Evolutionary conservation across 225 moss, liverwort and hornwort genomes (phyloP), one percentile per base, ranked within the genome.

Genomic region (Pleurozium schreberi): DNA sequence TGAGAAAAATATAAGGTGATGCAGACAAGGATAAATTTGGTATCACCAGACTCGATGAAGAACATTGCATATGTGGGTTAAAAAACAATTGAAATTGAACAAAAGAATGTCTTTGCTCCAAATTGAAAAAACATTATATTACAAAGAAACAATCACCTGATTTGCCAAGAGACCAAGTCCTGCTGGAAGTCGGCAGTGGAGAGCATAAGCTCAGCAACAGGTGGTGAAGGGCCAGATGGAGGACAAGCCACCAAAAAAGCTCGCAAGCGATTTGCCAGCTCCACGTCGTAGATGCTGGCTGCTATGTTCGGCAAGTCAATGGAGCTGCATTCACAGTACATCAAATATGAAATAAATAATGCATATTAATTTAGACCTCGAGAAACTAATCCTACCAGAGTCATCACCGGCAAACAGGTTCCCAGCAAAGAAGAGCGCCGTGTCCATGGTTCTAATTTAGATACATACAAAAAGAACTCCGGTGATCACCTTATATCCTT

Each of bases 171-270:
- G 81, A 92, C 69, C 81, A 98, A 70, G 82, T 97, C 96, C 87
- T 95, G 94, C 90, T 97, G 98, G 75, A 98, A 96, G 88, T 98
- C 98, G 73, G 97, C 98, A 74, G 97, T 97, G 14, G 96, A 94
- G 42, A 98, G 91, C 95, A 98, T 96, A 80, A 98, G 93, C 66
- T 98, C 98, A n/a, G 98, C 96, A 71, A 98, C 98, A 75, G 97
- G 95, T 43, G 93, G 89, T 31, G 97, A 93, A 49, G 98, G 98
- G 49, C 95, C 91, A 62, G 96, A 88, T 45, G 98, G 98, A 47
- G 98, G 98, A 73, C 98, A 98, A 47, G 97, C 98, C 86, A 98
- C 97, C 87, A 98, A 76, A 75, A 98, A 98, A 31, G 97, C 92
- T 78, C 98, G 95, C 33, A 98, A 90, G 81, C 97, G 96, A 66